These are phyloP conservation scores for Sugiyamaella marilandica DNA, from an alignment of 805 yeast species.

Conservation along the genomic window DNA sequence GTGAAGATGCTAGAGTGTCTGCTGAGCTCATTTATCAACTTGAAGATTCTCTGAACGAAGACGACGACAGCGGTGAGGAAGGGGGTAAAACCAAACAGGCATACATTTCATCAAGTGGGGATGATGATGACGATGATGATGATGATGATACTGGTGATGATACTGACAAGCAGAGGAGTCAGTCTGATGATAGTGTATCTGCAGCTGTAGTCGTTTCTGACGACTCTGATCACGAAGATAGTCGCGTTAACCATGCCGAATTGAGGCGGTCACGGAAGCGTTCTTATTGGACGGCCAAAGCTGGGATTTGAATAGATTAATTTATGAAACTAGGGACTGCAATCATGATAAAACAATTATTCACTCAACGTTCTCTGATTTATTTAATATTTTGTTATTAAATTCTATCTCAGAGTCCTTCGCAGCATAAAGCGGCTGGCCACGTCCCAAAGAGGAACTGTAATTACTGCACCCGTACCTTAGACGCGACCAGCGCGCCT, in stretches of 20 bases:
- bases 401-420: too few species aligned
- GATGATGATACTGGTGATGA: too few species aligned
- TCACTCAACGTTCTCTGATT: background rate
- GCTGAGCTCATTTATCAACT: background rate
- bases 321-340: background rate
- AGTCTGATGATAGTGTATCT: background rate
- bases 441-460: background rate
- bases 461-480: background rate
- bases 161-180: too few species aligned
- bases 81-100: background rate
- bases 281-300: conserved; percentile 4
- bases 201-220: background rate
- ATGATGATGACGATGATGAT: background rate
- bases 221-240: background rate
- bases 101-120: background rate
- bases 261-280: background rate
- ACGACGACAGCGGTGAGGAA: background rate
- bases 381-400: too few species aligned
- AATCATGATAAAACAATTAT: background rate
- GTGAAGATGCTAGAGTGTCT: background rate
- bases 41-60: background rate
- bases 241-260: background rate
- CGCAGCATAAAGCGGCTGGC: background rate
- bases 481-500: background rate
- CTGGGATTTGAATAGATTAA: background rate